Evolutionary conservation across 192 early-diverging fungal species (phyloP).

Genomic region (Coemansia reversa): DNA sequence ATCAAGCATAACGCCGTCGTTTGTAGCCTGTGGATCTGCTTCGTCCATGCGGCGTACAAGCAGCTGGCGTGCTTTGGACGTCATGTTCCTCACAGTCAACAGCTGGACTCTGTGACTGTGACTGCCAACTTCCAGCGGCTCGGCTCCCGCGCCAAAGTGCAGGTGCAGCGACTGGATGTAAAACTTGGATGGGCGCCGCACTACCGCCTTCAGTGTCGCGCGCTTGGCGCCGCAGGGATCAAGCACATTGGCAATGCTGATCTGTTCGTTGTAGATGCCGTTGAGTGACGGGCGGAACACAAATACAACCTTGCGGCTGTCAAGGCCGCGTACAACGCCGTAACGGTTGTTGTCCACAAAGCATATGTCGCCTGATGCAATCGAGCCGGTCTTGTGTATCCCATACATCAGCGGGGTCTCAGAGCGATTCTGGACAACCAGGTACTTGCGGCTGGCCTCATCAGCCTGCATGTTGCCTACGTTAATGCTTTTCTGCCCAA

Average conservation of each 20-base stretch:
- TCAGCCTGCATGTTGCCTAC: conserved; percentile 90
- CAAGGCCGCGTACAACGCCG: conserved; percentile 87
- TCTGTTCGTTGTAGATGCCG: conserved; percentile 81
- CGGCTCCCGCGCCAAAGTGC: conserved; percentile 63
- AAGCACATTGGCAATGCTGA: conserved; percentile 86
- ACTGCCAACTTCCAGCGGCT: conserved; percentile 52
- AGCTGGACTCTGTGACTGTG: conserved; percentile 54
- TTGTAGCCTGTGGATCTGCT: background rate
- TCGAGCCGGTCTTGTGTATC: conserved; percentile 92
- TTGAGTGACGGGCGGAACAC: conserved; percentile 88
- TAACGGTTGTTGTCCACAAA: conserved; percentile 71
- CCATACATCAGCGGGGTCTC: conserved; percentile 88
- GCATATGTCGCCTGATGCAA: conserved; percentile 85
- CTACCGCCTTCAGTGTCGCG: conserved; percentile 83
- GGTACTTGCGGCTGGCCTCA: conserved; percentile 74
- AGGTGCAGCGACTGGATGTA: conserved; percentile 69
- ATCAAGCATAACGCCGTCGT: conserved; percentile 14
- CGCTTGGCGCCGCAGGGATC: conserved; percentile 79
- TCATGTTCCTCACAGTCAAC: conserved; percentile 81
- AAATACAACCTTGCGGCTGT: conserved; percentile 91
- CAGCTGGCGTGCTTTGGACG: conserved; percentile 73
- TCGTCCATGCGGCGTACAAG: conserved; percentile 26
- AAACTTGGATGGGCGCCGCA: conserved; percentile 86
- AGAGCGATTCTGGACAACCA: conserved; percentile 87
- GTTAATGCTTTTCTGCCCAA: conserved; percentile 96